Conservation (phyloP, 169 alveolate genomes). For the Cryptosporidium viatorum region DNA sequence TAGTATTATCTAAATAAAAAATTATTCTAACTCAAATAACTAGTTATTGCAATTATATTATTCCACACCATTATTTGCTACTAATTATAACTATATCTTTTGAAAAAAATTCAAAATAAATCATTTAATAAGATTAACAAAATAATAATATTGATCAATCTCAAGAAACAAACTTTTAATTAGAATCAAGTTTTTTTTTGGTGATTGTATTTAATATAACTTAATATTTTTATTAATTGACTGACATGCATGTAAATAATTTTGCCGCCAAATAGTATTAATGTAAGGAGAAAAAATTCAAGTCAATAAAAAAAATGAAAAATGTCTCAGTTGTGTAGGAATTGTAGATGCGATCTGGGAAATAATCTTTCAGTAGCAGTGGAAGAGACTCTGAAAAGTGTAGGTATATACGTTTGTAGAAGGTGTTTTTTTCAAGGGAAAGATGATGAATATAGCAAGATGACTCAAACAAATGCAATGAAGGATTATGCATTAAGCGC, state of each 20-base stretch:
- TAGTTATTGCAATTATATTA: not conserved
- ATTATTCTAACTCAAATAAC: not conserved
- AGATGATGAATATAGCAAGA: constrained; percentile 62
- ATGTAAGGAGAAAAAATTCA: not conserved
- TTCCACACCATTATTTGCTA: constrained; percentile 21
- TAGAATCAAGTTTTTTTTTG: not conserved
- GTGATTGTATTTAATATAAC: no score
- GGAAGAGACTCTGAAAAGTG: constrained; percentile 50
- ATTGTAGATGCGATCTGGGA: constrained; percentile 33
- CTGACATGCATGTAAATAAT: not conserved
- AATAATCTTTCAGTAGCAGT: constrained; percentile 23
- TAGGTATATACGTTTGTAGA: constrained; percentile 46
- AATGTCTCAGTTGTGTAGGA: constrained; percentile 42
- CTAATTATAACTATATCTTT: not conserved
- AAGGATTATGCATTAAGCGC: constrained; percentile 44
- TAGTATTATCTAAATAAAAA: not conserved
- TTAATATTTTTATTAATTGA: not conserved
- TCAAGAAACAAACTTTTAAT: no score
- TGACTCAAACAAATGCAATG: constrained; percentile 59
- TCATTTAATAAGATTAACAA: not conserved
- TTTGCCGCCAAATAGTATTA: not conserved
- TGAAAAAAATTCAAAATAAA: not conserved
- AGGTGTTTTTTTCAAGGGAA: constrained; percentile 27
- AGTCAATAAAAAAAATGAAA: not conserved
- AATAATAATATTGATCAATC: no score